Conservation (phyloP, 768 basidiomycete genomes). For the Mycena alexandri region DNA sequence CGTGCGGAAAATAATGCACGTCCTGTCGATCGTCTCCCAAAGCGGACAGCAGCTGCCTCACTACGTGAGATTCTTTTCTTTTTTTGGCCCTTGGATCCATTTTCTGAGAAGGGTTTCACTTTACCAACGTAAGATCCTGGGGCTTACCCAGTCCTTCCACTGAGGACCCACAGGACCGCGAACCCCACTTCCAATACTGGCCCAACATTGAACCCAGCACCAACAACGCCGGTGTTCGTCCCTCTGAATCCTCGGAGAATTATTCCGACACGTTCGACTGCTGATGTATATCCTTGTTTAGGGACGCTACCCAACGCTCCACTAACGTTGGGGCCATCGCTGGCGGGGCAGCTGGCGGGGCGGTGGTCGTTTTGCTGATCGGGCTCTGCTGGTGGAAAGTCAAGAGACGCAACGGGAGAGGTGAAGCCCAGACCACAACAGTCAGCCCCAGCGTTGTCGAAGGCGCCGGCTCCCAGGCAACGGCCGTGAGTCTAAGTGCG, state of each 20-base stretch:
- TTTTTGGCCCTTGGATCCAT: background rate
- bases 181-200: background rate
- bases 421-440: background rate
- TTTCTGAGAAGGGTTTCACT: background rate
- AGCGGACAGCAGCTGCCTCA: conserved; percentile 8
- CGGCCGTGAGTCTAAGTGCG: background rate
- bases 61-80: background rate
- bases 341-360: conserved; percentile 3
- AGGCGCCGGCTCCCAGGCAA: background rate
- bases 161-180: conserved; percentile 1
- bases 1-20: background rate
- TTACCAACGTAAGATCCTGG: background rate
- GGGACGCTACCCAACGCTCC: background rate
- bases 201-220: background rate
- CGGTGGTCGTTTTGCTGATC: conserved; percentile 1
- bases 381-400: conserved; percentile 5
- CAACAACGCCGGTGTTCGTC: background rate
- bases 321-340: conserved; percentile 2
- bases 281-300: conserved; percentile 7
- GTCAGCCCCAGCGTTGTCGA: conserved; percentile 2
- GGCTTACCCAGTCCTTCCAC: background rate
- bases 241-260: background rate
- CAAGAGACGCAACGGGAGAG: conserved; percentile 1
- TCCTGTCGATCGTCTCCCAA: background rate
- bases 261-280: conserved; percentile 2